Conservation (phyloP, 345 rosid species). For the Sapria himalayana region DNA sequence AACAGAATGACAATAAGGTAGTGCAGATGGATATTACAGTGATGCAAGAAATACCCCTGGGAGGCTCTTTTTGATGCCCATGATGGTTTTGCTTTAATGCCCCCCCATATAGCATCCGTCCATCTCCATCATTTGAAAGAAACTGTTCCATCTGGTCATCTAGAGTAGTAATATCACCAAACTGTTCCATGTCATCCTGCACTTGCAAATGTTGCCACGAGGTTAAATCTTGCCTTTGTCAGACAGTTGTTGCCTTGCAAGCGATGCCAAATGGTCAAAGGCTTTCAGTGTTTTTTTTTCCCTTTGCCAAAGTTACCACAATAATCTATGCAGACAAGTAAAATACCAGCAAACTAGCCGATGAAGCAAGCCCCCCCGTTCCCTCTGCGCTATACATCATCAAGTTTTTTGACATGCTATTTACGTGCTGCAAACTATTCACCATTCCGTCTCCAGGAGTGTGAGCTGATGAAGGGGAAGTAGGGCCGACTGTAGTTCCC, state of each 20-base stretch:
- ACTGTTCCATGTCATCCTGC: constrained; percentile 46
- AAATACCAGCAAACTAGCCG: constrained; percentile 34
- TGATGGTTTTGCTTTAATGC: constrained; percentile 21
- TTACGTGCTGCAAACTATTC: constrained; percentile 21
- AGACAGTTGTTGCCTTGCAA: too few relatives aligned
- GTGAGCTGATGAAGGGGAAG: constrained; percentile 48
- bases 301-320: too few relatives aligned
- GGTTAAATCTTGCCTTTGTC: too few relatives aligned
- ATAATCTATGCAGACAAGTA: constrained; percentile 4
- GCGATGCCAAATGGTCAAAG: too few relatives aligned
- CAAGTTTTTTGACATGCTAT: constrained; percentile 19
- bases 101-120: constrained; percentile 25
- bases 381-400: constrained; percentile 24
- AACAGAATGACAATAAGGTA: neutral
- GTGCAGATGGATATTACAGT: neutral
- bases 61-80: constrained; percentile 25
- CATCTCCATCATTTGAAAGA: constrained; percentile 30
- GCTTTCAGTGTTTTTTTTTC: too few relatives aligned
- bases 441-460: constrained; percentile 45
- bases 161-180: constrained; percentile 29
- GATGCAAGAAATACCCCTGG: constrained; percentile 30
- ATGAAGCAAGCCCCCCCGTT: constrained; percentile 22
- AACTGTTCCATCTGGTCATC: constrained; percentile 44
- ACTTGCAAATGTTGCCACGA: constrained; percentile 3
- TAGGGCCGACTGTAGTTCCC: constrained; percentile 38